Conservation (phyloP, 2,329 filamentous ascomycete species). For the Hymenoscyphus repandus region DNA sequence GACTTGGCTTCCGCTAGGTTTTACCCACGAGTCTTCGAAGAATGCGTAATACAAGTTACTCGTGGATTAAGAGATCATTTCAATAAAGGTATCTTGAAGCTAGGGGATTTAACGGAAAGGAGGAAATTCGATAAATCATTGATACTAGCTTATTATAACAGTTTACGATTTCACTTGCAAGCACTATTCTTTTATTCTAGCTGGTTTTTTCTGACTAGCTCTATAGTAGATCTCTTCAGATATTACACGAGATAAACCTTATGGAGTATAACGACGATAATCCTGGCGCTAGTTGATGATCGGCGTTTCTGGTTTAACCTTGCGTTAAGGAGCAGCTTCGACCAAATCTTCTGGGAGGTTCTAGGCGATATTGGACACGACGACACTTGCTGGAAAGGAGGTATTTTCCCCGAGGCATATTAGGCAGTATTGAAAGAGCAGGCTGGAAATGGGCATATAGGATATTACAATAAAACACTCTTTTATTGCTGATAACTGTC, state of each 20-base stretch:
- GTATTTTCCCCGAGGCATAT: too few relatives aligned
- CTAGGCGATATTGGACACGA: too few relatives aligned
- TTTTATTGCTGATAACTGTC: too few relatives aligned
- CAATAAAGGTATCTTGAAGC: slow-evolving; percentile 7
- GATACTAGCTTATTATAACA: slow-evolving; percentile 12
- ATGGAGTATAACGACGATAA: slow-evolving; percentile 5
- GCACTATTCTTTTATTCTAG: slow-evolving; percentile 6
- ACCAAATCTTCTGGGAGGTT: background rate
- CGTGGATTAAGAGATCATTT: slow-evolving; percentile 8
- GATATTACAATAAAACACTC: too few relatives aligned
- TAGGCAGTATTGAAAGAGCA: too few relatives aligned
- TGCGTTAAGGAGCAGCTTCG: too few relatives aligned
- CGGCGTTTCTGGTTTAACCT: too few relatives aligned
- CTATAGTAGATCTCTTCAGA: slow-evolving; percentile 9
- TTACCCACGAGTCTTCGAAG: slow-evolving; percentile 9
- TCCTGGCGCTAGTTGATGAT: slow-evolving; percentile 10
- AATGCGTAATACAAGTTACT: slow-evolving; percentile 10
- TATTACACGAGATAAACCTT: slow-evolving; percentile 8
- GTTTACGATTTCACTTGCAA: slow-evolving; percentile 12
- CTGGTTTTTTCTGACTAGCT: slow-evolving; percentile 8
- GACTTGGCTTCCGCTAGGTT: slow-evolving; percentile 7
- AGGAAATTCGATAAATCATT: slow-evolving; percentile 14
- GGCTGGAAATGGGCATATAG: too few relatives aligned
- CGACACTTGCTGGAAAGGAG: too few relatives aligned
- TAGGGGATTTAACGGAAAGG: slow-evolving; percentile 9